Evolutionary conservation across 164 flowering plant species (phyloP).

Genomic region (Warburgia ugandensis): DNA sequence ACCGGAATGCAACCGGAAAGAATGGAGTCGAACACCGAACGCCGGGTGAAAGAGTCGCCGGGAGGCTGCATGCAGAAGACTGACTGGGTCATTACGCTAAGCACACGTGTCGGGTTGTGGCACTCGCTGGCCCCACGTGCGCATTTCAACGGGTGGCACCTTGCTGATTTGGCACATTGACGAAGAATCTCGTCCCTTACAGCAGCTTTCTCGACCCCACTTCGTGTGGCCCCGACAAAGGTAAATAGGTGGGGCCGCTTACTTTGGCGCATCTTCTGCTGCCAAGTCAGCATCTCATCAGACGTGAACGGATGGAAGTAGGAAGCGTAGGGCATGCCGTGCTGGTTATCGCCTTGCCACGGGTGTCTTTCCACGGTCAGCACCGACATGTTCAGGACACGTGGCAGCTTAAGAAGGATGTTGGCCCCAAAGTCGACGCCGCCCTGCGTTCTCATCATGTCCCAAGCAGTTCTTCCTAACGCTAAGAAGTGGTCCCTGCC

Average conservation of each 20-base stretch:
- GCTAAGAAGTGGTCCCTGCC: conserved; percentile 58
- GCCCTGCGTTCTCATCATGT: conserved; percentile 28
- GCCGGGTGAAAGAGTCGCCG: conserved; percentile 60
- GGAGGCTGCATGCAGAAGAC: conserved; percentile 56
- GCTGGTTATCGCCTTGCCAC: conserved; percentile 41
- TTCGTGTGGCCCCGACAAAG: conserved; percentile 46
- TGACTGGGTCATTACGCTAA: conserved; percentile 34
- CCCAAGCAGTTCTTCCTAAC: conserved; percentile 62
- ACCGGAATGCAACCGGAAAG: conserved; percentile 65
- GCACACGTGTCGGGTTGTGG: conserved; percentile 31
- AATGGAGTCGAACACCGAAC: conserved; percentile 59
- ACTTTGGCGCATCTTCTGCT: conserved; percentile 14
- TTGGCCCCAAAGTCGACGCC: conserved; percentile 51
- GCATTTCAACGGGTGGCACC: conserved; percentile 36
- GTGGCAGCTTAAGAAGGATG: conserved; percentile 21
- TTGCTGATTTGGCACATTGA: conserved; percentile 37
- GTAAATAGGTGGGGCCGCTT: conserved; percentile 38
- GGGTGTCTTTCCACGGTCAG: conserved; percentile 61
- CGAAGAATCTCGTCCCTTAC: conserved; percentile 38
- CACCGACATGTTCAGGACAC: conserved; percentile 47
- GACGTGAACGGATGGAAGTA: conserved; percentile 47
- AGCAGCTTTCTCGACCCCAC: conserved; percentile 40
- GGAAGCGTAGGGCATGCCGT: conserved; percentile 60
- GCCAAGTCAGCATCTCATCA: conserved; percentile 37
- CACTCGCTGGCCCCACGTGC: conserved; percentile 24